Evolutionary conservation across 2,329 filamentous ascomycete species (phyloP).

Genomic region (Ceratocystis variospora): DNA sequence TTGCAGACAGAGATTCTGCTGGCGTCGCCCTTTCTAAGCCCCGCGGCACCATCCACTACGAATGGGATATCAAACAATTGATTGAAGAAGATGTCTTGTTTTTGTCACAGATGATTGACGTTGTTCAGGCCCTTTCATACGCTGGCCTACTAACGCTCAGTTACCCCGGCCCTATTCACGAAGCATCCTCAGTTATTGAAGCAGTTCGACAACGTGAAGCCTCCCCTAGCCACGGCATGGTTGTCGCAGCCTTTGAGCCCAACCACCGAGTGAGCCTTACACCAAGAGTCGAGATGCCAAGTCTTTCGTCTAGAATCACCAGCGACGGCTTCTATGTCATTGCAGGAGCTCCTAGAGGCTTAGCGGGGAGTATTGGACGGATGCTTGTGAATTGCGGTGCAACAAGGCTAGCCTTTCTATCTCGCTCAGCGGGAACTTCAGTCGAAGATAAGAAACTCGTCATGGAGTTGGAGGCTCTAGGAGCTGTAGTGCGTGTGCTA

Average conservation of each 20-base stretch:
- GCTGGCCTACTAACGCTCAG: not conserved
- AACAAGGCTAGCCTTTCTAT: conserved; percentile 39
- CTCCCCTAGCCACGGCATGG: conserved; percentile 13
- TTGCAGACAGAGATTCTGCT: not conserved
- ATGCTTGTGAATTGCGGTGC: conserved; percentile 39
- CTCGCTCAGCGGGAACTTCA: conserved; percentile 32
- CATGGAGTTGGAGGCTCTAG: conserved; percentile 24
- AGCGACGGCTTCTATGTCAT: conserved; percentile 38
- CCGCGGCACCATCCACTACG: not conserved
- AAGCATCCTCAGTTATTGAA: not conserved
- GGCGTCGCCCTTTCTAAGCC: not conserved
- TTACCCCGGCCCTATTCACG: not conserved
- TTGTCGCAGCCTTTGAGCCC: conserved; percentile 8
- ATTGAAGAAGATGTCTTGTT: conserved; percentile 9
- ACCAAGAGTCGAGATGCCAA: conserved; percentile 22
- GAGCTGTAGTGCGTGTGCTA: conserved; percentile 27
- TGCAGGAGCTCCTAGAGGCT: conserved; percentile 42
- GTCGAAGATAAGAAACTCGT: conserved; percentile 26
- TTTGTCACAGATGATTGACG: conserved; percentile 4
- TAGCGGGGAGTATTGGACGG: conserved; percentile 40
- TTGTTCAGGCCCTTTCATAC: conserved; percentile 8
- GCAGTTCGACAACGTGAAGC: not conserved
- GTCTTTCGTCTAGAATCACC: conserved; percentile 23
- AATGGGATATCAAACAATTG: conserved; percentile 14
- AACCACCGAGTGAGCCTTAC: conserved; percentile 23